Evolutionary conservation across 192 early-diverging fungal species (phyloP), one percentile per base, ranked within the genome.

Genomic region (Gonapodya prolifera): DNA sequence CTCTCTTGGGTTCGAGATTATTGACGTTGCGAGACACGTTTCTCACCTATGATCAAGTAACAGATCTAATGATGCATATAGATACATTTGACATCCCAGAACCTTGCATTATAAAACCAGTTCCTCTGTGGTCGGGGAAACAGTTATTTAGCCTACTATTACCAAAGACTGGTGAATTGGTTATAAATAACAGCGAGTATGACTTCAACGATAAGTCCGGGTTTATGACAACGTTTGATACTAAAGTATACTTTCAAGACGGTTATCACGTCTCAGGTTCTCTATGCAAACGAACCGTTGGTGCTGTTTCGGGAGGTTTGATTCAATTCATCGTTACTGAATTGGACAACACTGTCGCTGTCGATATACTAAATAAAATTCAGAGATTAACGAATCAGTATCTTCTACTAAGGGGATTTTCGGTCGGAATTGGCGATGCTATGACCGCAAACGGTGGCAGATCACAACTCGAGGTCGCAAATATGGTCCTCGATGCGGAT

Each of bases 71-170:
- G 75, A 90, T 97, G 92, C 96, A 93, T 92, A 91, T 98, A 0
- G 94, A 95, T 2, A 91, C 92, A 78, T 99, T 96, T 96, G 95
- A 99, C 80, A 82, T 99, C 33, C 98, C 98, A 16, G 88, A 87
- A 71, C 98, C 98, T n/a, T 91, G 92, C 29, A 96, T 99, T 70
- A 75, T 97, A 1, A 98, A 98, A 82, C 98, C 98, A 28, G 89
- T 93, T 79, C 95, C 94, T n/a, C 81, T 98, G 77, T 99, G 98
- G 98, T 93, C 96, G 0, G 96, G 95, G 76, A 99, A 99, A 83
- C 98, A 99, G 82, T 91, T 99, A 75, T 81, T 97, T 77, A 92
- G 90, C 83, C 87, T 98, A 86, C 88, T 98, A n/a, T n/a, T n/a
- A n/a, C n/a, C n/a, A n/a, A n/a, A n/a, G n/a, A n/a, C n/a, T n/a